Evolutionary conservation across 306 rosid species (phyloP).

Genomic region (cucumber (Cucumis sativus)): DNA sequence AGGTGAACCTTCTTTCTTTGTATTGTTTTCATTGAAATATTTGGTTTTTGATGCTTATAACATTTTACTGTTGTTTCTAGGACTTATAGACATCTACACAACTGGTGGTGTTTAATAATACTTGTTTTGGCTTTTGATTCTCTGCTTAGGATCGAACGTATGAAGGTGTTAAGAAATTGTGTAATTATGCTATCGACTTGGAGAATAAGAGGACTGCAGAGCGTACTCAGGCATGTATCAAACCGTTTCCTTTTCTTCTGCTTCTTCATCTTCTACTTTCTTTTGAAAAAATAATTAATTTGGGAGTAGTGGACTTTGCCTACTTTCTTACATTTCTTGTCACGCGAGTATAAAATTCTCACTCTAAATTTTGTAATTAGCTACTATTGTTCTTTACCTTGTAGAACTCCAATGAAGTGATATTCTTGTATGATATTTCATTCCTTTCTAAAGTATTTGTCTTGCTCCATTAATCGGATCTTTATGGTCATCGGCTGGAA

Average conservation of each 20-base stretch:
- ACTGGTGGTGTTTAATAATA: constrained; percentile 9
- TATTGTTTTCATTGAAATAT: neutral
- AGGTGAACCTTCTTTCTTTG: constrained; percentile 31
- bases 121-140: constrained; percentile 10
- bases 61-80: neutral
- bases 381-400: neutral
- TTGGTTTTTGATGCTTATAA: neutral
- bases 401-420: neutral
- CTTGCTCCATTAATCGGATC: neutral
- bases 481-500: neutral
- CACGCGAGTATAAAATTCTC: neutral
- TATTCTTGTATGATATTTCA: neutral
- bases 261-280: neutral
- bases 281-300: neutral
- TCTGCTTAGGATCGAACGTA: constrained; percentile 38
- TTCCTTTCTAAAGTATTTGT: neutral
- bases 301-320: neutral
- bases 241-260: neutral
- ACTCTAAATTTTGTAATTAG: neutral
- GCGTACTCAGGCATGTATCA: constrained; percentile 43
- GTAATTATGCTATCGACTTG: constrained; percentile 28
- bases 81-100: neutral
- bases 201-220: constrained; percentile 37
- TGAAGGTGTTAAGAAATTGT: constrained; percentile 45
- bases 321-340: neutral